phyloP scores from a whole-genome alignment of 2,329 filamentous ascomycete genomes.

The Fusarium sp. region DNA sequence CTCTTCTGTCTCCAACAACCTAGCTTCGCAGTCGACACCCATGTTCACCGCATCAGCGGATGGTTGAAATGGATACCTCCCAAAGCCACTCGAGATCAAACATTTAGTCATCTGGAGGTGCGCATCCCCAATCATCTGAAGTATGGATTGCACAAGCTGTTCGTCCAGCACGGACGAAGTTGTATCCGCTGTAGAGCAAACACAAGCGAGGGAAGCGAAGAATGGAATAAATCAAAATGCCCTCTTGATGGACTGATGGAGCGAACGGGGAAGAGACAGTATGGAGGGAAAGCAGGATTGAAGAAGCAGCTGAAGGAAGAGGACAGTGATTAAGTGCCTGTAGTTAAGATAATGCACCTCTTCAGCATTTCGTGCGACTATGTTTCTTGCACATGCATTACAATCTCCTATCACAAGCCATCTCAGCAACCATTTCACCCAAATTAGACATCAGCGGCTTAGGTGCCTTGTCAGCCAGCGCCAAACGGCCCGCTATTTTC shows the following conservation, averaged over 20 bases:
- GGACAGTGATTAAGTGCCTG: conserved; percentile 20
- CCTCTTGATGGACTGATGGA: conserved; percentile 40
- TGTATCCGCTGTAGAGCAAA: conserved; percentile 41
- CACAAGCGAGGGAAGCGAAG: conserved; percentile 42
- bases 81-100: conserved; percentile 40
- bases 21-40: conserved; percentile 43
- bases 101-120: conserved; percentile 42
- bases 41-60: conserved; percentile 40
- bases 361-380: background rate
- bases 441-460: background rate
- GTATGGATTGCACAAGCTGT: conserved; percentile 42
- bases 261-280: conserved; percentile 37
- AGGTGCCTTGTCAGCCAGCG: conserved; percentile 4
- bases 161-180: conserved; percentile 40
- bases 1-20: conserved; percentile 42
- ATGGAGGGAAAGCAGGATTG: conserved; percentile 21
- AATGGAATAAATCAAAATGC: conserved; percentile 36
- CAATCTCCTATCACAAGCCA: background rate
- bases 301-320: conserved; percentile 34
- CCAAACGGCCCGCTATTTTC: conserved; percentile 23
- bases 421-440: background rate
- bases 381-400: background rate
- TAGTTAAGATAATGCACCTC: background rate
- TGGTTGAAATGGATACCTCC: conserved; percentile 43
- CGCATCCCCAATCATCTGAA: conserved; percentile 41